phyloP scores from a whole-genome alignment of 768 basidiomycete species.

The Mycena venus region DNA sequence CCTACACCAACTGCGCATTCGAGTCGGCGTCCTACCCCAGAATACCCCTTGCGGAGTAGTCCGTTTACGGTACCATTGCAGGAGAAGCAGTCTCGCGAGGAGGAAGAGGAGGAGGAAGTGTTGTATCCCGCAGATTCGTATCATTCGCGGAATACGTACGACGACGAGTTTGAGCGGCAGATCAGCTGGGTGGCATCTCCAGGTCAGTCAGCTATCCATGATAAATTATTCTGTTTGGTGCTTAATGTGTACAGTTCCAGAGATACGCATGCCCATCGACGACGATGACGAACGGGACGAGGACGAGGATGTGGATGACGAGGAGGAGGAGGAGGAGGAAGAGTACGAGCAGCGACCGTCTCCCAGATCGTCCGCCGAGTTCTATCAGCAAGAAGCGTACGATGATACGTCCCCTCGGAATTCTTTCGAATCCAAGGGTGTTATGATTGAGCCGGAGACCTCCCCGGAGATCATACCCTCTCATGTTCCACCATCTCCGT shows the following conservation, averaged over 20 bases:
- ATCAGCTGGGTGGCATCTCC: slow-evolving; percentile 85
- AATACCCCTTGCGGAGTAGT: slow-evolving; percentile 74
- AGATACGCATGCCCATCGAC: slow-evolving; percentile 74
- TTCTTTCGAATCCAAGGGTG: slow-evolving; percentile 71
- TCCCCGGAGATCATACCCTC: slow-evolving; percentile 64
- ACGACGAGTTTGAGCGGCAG: slow-evolving; percentile 65
- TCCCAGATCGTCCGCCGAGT: slow-evolving; percentile 62
- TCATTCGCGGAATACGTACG: slow-evolving; percentile 62
- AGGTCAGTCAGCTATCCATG: slow-evolving; percentile 61
- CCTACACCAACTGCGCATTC: slow-evolving; percentile 13
- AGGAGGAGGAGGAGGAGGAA: slow-evolving; percentile 53
- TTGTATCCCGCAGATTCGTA: slow-evolving; percentile 71
- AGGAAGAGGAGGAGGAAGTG: slow-evolving; percentile 80
- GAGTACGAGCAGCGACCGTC: slow-evolving; percentile 65
- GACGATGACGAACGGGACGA: slow-evolving; percentile 68
- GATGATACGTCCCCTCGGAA: slow-evolving; percentile 67
- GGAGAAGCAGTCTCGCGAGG: slow-evolving; percentile 69
- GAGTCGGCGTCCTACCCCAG: slow-evolving; percentile 58
- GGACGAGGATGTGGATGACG: slow-evolving; percentile 65
- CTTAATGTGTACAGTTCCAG: slow-evolving; percentile 58
- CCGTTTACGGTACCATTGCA: slow-evolving; percentile 81
- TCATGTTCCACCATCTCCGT: slow-evolving; percentile 62
- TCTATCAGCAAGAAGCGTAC: slow-evolving; percentile 59
- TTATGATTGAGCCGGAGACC: slow-evolving; percentile 74
- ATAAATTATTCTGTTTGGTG: slow-evolving; percentile 18